Percentiles rank a stretch among this genome's conserved stretches.
Conservation (phyloP, 345 rosid genomes). For the Murraya koenigii region DNA sequence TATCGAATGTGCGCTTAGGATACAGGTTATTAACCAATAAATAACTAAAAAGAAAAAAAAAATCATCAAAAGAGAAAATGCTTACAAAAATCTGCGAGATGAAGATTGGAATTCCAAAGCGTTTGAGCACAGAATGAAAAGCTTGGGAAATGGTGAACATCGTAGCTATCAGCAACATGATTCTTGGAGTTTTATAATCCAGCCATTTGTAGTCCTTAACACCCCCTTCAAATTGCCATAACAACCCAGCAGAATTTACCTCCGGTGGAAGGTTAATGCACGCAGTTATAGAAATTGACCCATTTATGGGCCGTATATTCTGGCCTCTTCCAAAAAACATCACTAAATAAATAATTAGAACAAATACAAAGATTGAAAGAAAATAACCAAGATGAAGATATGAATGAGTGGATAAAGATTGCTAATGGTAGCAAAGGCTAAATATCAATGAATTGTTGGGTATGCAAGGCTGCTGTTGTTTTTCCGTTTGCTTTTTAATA, state of each 20-base stretch:
- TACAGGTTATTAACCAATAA: too few species aligned
- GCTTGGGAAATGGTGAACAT: conserved; percentile 17
- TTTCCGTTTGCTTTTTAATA: too few species aligned
- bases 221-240: not conserved
- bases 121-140: conserved; percentile 15
- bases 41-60: not conserved
- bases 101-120: conserved; percentile 16
- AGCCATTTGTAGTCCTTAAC: not conserved
- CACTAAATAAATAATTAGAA: too few species aligned
- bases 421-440: not conserved
- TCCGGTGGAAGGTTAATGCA: not conserved
- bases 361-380: not conserved
- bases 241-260: not conserved
- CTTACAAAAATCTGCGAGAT: conserved; percentile 27
- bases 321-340: too few species aligned
- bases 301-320: not conserved
- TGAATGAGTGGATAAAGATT: not conserved
- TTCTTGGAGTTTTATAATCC: conserved; percentile 11
- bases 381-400: not conserved
- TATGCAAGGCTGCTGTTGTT: too few species aligned
- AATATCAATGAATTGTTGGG: not conserved
- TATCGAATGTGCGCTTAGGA: too few species aligned
- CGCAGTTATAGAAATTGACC: not conserved
- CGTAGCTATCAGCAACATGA: conserved; percentile 12
- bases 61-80: not conserved